Evolutionary conservation across 768 basidiomycete genomes (phyloP), one percentile per base, ranked within the genome.

Genomic region (Chalciporus pseudorubinellus): DNA sequence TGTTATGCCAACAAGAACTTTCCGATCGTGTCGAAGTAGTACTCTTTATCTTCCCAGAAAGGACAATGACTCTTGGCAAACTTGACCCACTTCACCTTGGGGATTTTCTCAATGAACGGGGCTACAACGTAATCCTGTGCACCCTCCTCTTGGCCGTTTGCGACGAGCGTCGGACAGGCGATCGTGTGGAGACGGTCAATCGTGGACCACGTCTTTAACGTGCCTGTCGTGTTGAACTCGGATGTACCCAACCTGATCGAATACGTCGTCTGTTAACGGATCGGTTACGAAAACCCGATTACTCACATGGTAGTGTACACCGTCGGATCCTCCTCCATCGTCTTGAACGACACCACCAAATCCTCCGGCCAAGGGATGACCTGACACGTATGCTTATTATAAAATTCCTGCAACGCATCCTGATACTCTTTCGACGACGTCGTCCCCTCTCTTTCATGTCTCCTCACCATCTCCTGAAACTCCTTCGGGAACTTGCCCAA

Each of bases 181-280:
- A 80, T 76, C 4, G 65, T 71, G 52, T 71, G 65, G 9, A 81
- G 60, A 11, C 73, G 66, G 36, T 76, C 72, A 13, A 78, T 59
- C 44, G 80, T 72, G 12, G 70, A 63, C 81, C 81, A 83, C 2
- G 67, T 56, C 57, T 74, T 74, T 38, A 82, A 51, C 1, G 73
- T 63, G 0, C 76, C 76, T 10, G 70, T 65, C 18, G 72, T 68
- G 29, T 62, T 60, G 56, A 75, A 75, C 55, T 75, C 72, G 21
- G 69, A 68, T 6, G 67, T 12, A 33, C 63, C 50, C 39, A 56
- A 14, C 51, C 59, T 64, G 18, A 9, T 20, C 11, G 9, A 6
- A 9, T 3, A 3, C 16, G 33, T 58, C 39, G 52, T 20, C 10
- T 34, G 4, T 7, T n/a, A 33, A 21, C 7, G 11, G 26, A 46